Conservation (phyloP, 1,139 yeast genomes). For the Blastobotrys apis region DNA sequence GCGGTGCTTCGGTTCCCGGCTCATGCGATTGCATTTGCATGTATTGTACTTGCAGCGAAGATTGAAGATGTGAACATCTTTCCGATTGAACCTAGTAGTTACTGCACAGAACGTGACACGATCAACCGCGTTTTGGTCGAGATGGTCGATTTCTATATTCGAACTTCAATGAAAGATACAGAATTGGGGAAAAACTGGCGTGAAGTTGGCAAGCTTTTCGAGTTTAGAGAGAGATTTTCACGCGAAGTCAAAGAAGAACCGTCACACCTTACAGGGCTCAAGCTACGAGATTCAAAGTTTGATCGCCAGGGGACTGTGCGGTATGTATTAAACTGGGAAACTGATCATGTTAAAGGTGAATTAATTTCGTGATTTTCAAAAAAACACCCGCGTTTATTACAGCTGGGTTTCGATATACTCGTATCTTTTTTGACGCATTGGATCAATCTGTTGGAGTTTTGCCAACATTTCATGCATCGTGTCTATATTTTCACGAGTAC, state of each 20-base stretch:
- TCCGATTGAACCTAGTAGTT: conserved; percentile 27
- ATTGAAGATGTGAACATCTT: conserved; percentile 29
- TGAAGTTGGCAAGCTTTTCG: neutral
- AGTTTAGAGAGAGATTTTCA: conserved; percentile 1
- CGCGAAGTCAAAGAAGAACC: conserved; percentile 3
- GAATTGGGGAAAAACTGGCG: neutral
- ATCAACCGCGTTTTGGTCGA: conserved; percentile 59
- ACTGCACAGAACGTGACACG: conserved; percentile 33
- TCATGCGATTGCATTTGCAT: conserved; percentile 74
- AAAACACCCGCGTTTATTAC: neutral
- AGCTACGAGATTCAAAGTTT: conserved; percentile 25
- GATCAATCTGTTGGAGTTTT: conserved; percentile 57
- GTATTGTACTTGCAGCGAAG: conserved; percentile 49
- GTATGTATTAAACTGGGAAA: conserved; percentile 32
- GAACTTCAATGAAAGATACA: neutral
- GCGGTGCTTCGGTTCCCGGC: conserved; percentile 70
- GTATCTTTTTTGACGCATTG: conserved; percentile 51
- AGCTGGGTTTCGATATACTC: conserved; percentile 14
- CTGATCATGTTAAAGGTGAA: conserved; percentile 24
- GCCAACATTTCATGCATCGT: conserved; percentile 34
- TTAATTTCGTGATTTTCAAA: conserved; percentile 13
- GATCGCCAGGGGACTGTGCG: conserved; percentile 32
- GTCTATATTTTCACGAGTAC: conserved; percentile 28
- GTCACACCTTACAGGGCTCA: conserved; percentile 10
- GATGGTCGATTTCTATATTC: conserved; percentile 48